These are phyloP conservation scores for Chloromonas sp. DNA, from an alignment of 163 green algal genomes.

Conservation along the genomic window DNA sequence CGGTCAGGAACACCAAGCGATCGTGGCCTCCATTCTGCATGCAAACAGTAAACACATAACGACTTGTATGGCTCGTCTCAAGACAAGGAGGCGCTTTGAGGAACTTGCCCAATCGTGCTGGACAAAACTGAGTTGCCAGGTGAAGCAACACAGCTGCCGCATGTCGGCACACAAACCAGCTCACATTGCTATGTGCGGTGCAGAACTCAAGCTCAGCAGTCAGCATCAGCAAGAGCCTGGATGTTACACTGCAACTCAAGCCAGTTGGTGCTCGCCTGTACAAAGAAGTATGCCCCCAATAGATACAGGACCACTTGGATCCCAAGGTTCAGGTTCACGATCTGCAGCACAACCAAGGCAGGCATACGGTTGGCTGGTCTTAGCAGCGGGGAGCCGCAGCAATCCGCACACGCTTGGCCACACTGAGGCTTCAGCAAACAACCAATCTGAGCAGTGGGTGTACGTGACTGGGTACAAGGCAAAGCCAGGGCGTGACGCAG, in stretches of 20 bases:
- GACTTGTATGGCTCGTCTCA: not conserved
- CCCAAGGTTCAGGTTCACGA: conserved; percentile 51
- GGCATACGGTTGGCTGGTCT: not conserved
- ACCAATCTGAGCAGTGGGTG: no score
- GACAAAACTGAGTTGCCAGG: not conserved
- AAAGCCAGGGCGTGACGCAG: no score
- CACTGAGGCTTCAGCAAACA: no score
- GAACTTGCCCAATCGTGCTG: not conserved
- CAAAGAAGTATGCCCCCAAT: conserved; percentile 29
- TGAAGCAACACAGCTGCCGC: not conserved
- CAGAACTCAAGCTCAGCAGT: not conserved
- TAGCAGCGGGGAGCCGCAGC: not conserved
- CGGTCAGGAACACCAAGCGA: conserved; percentile 43
- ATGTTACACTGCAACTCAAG: not conserved
- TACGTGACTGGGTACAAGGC: no score
- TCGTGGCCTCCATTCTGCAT: conserved; percentile 60
- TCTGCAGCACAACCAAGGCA: conserved; percentile 2
- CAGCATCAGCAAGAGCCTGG: not conserved
- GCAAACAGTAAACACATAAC: not conserved
- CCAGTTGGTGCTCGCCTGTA: conserved; percentile 4
- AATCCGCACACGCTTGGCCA: no score
- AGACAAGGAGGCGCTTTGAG: not conserved
- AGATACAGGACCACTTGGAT: conserved; percentile 49
- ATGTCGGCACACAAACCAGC: not conserved
- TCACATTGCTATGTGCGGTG: not conserved